Conservation (phyloP, 176 grass and related monocot genomes). For the Alopecurus myosuroides region DNA sequence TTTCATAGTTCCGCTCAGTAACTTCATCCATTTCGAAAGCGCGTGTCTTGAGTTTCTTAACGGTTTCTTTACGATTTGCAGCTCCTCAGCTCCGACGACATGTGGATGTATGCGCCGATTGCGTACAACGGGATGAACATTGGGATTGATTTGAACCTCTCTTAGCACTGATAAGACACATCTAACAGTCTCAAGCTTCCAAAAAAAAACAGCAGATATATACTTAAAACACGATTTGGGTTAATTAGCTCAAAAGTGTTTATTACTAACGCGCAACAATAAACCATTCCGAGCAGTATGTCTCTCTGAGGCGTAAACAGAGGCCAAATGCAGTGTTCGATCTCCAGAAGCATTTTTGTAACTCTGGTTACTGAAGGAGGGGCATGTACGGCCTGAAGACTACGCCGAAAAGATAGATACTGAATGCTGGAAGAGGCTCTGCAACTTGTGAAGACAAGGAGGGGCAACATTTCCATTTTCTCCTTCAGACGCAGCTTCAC, state of each 20-base stretch:
- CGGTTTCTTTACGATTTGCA: conserved; percentile 30
- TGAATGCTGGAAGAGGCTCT: conserved; percentile 9
- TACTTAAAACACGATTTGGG: not conserved
- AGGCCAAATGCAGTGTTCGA: not conserved
- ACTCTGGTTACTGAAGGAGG: conserved; percentile 8
- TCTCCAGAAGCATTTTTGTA: conserved; percentile 7
- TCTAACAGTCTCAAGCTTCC: not conserved
- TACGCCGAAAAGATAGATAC: not conserved
- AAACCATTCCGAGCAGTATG: not conserved
- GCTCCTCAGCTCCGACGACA: conserved; percentile 75
- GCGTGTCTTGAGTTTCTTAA: not conserved
- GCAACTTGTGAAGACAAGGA: conserved; percentile 32
- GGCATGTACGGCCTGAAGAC: not conserved
- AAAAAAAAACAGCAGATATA: not conserved
- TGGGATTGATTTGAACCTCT: conserved; percentile 59
- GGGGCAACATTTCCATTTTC: not conserved
- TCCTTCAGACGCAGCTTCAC: not conserved
- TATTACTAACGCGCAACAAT: conserved; percentile 35
- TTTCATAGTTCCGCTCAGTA: not conserved
- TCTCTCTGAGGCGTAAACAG: conserved; percentile 4
- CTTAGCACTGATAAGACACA: conserved; percentile 12
- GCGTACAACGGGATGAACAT: conserved; percentile 85
- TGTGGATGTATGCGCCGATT: conserved; percentile 91
- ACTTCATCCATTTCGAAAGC: not conserved
- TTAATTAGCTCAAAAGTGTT: not conserved